phyloP scores from a whole-genome alignment of 2,329 filamentous ascomycete species.

The Sporothrix globosa region DNA sequence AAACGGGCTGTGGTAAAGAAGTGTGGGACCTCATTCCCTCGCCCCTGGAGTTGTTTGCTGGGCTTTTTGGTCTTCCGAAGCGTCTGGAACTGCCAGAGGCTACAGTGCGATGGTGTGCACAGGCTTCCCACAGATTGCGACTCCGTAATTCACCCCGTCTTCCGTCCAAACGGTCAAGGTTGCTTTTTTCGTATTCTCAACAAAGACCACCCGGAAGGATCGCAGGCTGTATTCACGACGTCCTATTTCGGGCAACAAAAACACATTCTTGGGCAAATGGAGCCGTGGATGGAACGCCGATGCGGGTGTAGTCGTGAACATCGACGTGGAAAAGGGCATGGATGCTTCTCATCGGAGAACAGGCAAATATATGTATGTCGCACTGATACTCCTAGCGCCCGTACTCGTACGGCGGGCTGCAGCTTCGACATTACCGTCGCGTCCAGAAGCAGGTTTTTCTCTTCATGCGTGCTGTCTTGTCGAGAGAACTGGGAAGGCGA shows the following conservation, averaged over 20 bases:
- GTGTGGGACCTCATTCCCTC: neutral
- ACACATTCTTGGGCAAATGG: constrained; percentile 19
- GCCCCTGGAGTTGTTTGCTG: neutral
- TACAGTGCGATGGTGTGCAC: neutral
- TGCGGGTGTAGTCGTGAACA: no score
- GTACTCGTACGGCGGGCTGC: neutral
- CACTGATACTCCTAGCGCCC: no score
- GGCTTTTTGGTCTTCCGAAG: neutral
- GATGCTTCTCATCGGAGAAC: no score
- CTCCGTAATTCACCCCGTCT: neutral
- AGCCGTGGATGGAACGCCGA: constrained; percentile 1
- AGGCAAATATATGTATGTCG: no score
- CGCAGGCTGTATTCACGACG: neutral
- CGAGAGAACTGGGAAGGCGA: neutral
- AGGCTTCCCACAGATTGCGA: neutral
- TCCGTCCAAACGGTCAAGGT: no score
- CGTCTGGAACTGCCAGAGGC: constrained; percentile 20
- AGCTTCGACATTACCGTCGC: constrained; percentile 13
- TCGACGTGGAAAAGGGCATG: no score
- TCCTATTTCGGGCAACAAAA: constrained; percentile 23
- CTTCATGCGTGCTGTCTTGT: constrained; percentile 8
- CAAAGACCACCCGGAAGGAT: constrained; percentile 11
- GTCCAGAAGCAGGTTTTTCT: constrained; percentile 12
- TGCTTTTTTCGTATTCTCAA: neutral
- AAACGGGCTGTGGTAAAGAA: neutral